phyloP scores from a whole-genome alignment of 345 rosid genomes.

The Eucalyptus shirleyi region DNA sequence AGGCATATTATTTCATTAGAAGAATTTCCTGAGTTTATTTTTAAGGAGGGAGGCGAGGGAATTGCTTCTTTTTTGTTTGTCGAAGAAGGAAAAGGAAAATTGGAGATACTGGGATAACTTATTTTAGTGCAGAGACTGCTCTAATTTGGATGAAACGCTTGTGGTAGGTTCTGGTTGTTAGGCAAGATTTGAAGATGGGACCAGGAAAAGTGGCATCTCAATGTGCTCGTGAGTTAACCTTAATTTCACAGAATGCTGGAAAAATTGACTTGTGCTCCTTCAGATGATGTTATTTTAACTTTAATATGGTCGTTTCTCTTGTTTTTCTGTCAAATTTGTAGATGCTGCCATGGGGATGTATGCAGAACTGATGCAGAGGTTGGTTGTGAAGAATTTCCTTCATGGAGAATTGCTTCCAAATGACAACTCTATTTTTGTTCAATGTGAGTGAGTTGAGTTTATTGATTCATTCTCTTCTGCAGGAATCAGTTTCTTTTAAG shows the following conservation, averaged over 20 bases:
- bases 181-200: slow-evolving; percentile 91
- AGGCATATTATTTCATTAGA: background rate
- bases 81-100: background rate
- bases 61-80: background rate
- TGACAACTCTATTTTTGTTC: background rate
- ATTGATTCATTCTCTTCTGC: background rate
- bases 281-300: background rate
- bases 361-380: slow-evolving; percentile 74
- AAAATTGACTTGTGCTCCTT: background rate
- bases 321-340: background rate
- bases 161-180: slow-evolving; percentile 63
- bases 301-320: background rate
- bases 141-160: background rate
- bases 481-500: slow-evolving; percentile 60
- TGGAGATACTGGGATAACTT: background rate
- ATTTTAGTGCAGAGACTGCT: background rate
- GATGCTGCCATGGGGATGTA: slow-evolving; percentile 92
- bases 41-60: background rate
- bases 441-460: background rate
- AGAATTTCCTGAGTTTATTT: background rate
- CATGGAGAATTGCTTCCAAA: background rate
- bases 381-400: background rate
- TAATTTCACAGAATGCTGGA: background rate
- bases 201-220: slow-evolving; percentile 78
- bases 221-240: slow-evolving; percentile 60